Conservation (phyloP, 345 rosid species). For the Citrus sp. region DNA sequence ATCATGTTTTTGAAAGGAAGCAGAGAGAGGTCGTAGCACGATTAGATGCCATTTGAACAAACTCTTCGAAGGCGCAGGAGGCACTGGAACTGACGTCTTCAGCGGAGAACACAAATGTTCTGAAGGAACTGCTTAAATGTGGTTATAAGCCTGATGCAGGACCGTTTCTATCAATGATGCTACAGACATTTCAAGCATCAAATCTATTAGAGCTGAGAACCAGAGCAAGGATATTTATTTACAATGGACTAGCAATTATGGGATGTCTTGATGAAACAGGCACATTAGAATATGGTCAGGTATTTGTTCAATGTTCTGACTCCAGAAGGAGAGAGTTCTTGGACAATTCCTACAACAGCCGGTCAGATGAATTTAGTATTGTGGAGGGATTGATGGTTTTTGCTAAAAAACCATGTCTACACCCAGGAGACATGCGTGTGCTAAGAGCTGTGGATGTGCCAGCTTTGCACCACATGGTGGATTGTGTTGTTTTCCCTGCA, state of each 20-base stretch:
- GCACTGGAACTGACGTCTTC: slow-evolving; percentile 25
- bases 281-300: too few relatives aligned
- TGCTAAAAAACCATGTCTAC: slow-evolving; percentile 25
- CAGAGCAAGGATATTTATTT: slow-evolving; percentile 20
- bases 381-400: slow-evolving; percentile 9
- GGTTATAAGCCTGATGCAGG: slow-evolving; percentile 16
- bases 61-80: slow-evolving; percentile 37
- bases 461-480: slow-evolving; percentile 26
- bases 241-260: slow-evolving; percentile 19
- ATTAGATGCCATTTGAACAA: background rate
- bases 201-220: slow-evolving; percentile 12
- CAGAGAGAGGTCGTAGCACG: too few relatives aligned
- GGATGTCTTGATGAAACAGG: slow-evolving; percentile 19
- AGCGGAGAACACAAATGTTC: slow-evolving; percentile 8
- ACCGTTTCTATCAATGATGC: slow-evolving; percentile 26
- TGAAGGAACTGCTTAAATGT: slow-evolving; percentile 22
- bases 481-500: slow-evolving; percentile 28
- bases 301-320: too few relatives aligned
- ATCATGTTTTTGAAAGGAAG: too few relatives aligned
- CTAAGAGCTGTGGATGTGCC: slow-evolving; percentile 18
- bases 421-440: too few relatives aligned
- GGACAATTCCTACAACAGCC: too few relatives aligned
- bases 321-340: background rate
- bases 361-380: background rate
- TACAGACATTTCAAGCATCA: background rate